A percentile compares a stretch with the other conserved stretches of the same genome.
These are phyloP conservation scores for Whalleya microplaca DNA, from an alignment of 2,329 filamentous ascomycete genomes.

Conservation along the genomic window DNA sequence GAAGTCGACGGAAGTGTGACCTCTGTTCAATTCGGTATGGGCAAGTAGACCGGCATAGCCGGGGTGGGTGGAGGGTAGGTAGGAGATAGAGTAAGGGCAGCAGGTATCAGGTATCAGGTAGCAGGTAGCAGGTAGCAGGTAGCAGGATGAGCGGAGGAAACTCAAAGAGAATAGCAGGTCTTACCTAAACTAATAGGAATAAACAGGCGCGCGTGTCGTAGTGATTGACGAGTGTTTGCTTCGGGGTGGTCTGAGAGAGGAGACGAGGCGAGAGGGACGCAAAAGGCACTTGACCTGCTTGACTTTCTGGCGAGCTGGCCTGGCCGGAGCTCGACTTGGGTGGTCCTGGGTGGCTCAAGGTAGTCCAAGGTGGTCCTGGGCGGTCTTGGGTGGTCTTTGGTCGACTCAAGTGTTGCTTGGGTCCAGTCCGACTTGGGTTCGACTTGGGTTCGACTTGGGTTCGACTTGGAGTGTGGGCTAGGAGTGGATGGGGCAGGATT, in stretches of 20 bases:
- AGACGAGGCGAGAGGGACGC: slow-evolving; percentile 14
- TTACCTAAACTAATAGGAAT: not conserved
- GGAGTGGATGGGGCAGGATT: slow-evolving; percentile 23
- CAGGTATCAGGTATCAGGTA: too few species aligned
- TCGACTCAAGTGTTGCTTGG: too few species aligned
- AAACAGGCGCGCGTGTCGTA: not conserved
- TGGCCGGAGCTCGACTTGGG: slow-evolving; percentile 10
- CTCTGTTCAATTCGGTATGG: not conserved
- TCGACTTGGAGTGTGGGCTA: too few species aligned
- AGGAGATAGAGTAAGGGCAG: too few species aligned
- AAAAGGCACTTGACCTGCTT: slow-evolving; percentile 13
- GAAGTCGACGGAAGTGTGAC: slow-evolving; percentile 19
- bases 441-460: too few species aligned
- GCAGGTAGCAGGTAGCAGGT: not conserved
- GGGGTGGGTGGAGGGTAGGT: not conserved
- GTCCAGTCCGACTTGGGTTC: too few species aligned
- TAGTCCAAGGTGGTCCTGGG: too few species aligned
- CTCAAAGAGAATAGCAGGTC: not conserved
- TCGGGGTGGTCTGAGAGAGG: slow-evolving; percentile 26
- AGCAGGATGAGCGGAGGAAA: not conserved
- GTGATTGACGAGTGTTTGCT: not conserved
- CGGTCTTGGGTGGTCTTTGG: too few species aligned
- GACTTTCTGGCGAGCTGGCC: slow-evolving; percentile 24
- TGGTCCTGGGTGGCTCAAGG: slow-evolving; percentile 4
- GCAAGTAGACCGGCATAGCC: not conserved